Base-by-base conservation (phyloP, 208 protist species). In the Angomonas deanei region DNA sequence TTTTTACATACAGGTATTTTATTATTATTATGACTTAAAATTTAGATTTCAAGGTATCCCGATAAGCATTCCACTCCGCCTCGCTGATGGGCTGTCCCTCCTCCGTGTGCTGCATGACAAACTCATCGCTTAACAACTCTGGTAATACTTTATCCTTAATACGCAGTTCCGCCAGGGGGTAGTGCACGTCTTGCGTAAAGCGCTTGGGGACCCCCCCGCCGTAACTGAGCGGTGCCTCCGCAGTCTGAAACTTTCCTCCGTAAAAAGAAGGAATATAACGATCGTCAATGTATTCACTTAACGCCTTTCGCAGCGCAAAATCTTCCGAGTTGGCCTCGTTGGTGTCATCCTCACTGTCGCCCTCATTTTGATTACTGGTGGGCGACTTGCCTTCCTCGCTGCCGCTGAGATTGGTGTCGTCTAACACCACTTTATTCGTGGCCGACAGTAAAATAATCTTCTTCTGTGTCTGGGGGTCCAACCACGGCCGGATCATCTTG, bases 391-490 rank as follows among this genome's bases (percentile, higher is more conserved):
- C 36, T 33, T 6, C 52, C 27, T 56, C 23, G 59, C 30, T 67
- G 1, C 38, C 61, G 57, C 67, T 58, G 4, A 31, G 19, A 19
- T 50, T 27, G 46, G 56, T 74, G 13, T 86, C 66, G 23, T 76
- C 64, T 0, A 80, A 30, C 6, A 33, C 68, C 13, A 54, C 58
- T 46, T 61, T 80, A 73, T 86, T 81, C 8, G 75, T 82, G 17
- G 64, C 72, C 15, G 71, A 76, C 19, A 88, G 62, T 30, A 88
- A 39, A 1, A 75, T 24, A 30, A 88, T 80, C 61, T 88, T 88
- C 63, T 70, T 54, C 74, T 82, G 74, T 33, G 75, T 84, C 61
- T 80, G 74, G 2, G 74, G 69, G 72, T 88, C 81, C 19, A 88
- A 72, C 74, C 71, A 80, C 23, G 72, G 66, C 4, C 64, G 64